Conservation (phyloP, 306 rosid species). For the Rosa rugosa region DNA sequence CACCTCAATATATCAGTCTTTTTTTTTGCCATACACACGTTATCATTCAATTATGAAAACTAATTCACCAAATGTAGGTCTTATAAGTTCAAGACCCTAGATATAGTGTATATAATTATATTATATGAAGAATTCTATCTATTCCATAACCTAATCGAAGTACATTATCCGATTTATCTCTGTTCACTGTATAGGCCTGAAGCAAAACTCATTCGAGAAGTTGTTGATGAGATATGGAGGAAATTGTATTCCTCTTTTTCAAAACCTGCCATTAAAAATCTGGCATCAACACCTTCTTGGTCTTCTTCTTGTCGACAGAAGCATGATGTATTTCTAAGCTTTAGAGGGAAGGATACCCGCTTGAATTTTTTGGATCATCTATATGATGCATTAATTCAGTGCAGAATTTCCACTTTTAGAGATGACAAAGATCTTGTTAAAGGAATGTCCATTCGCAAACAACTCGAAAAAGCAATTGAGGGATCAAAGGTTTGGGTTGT, state of each 20-base stretch:
- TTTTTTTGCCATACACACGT: no score
- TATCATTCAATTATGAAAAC: no score
- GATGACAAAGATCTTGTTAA: not conserved
- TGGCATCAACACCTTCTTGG: not conserved
- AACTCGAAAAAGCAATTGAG: not conserved
- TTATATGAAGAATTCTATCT: no score
- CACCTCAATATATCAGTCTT: no score
- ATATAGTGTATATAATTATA: no score
- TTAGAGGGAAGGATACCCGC: slow-evolving; percentile 1
- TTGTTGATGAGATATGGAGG: not conserved
- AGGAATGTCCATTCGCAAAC: not conserved
- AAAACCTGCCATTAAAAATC: not conserved
- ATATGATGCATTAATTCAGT: not conserved
- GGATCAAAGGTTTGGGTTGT: not conserved
- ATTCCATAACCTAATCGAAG: no score
- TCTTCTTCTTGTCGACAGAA: not conserved
- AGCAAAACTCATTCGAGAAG: not conserved
- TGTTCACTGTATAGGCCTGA: not conserved
- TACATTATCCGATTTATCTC: not conserved
- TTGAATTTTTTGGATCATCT: not conserved
- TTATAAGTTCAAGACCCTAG: no score
- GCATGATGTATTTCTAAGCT: not conserved
- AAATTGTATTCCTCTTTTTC: not conserved
- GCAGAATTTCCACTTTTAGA: not conserved
- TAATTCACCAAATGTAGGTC: no score